Evolutionary conservation across 139 green algal species (phyloP).

Genomic region (Picochlorum sp.): DNA sequence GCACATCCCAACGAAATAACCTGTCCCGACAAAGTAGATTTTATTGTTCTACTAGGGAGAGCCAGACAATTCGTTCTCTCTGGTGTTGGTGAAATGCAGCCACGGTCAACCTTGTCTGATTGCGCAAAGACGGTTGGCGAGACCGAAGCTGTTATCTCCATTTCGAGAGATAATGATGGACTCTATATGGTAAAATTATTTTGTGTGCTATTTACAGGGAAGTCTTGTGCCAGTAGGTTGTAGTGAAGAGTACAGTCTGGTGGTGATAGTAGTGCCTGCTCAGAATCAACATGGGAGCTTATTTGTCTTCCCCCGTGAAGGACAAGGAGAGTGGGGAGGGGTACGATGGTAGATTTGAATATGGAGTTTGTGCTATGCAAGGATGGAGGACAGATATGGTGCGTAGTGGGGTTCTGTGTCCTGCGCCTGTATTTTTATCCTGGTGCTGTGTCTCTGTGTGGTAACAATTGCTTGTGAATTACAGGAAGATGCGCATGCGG

Average conservation of each 20-base stretch:
- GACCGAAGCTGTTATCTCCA: too few species aligned
- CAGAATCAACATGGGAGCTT: slow-evolving; percentile 54
- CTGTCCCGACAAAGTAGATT: too few species aligned
- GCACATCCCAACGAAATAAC: too few species aligned
- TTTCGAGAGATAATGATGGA: too few species aligned
- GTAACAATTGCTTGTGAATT: slow-evolving; percentile 14
- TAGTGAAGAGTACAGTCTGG: background rate
- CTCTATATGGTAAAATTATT: too few species aligned
- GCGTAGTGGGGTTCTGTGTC: too few species aligned
- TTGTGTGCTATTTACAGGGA: slow-evolving; percentile 31
- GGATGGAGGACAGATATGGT: slow-evolving; percentile 64
- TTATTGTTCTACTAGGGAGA: too few species aligned
- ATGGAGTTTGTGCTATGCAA: slow-evolving; percentile 55
- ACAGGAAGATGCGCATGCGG: slow-evolving; percentile 40
- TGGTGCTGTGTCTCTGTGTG: background rate
- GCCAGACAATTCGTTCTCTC: too few species aligned
- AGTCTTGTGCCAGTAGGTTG: too few species aligned
- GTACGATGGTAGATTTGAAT: slow-evolving; percentile 35
- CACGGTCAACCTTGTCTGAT: too few species aligned
- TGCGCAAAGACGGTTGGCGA: too few species aligned
- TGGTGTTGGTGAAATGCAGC: too few species aligned
- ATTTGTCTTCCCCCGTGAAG: slow-evolving; percentile 42
- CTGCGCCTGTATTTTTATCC: background rate
- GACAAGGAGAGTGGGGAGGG: slow-evolving; percentile 45
- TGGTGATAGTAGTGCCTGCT: background rate